Evolutionary conservation across 2,329 filamentous ascomycete genomes (phyloP).

Genomic region (Colletotrichum scovillei): DNA sequence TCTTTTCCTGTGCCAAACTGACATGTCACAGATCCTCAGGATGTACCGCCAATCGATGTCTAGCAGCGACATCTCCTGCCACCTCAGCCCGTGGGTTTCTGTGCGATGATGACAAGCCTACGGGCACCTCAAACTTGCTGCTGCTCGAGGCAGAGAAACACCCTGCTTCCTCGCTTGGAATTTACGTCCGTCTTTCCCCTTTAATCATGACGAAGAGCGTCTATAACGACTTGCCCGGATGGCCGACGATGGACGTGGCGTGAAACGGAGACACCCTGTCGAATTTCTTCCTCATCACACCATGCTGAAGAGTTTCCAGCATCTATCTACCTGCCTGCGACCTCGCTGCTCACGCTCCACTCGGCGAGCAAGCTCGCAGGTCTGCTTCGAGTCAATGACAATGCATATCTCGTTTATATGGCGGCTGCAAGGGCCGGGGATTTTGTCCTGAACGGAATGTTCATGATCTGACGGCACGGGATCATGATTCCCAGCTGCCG

Average conservation of each 20-base stretch:
- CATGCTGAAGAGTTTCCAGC: neutral
- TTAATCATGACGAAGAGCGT: neutral
- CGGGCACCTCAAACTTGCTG: neutral
- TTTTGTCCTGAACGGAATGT: neutral
- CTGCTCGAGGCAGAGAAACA: neutral
- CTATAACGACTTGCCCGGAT: neutral
- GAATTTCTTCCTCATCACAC: neutral
- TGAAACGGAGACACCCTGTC: neutral
- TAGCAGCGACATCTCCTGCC: conserved; percentile 23
- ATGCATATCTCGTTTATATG: neutral
- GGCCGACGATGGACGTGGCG: no score
- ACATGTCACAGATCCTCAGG: neutral
- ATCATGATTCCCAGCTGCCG: neutral
- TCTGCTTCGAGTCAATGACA: neutral
- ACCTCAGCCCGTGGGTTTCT: conserved; percentile 15
- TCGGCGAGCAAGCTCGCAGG: neutral
- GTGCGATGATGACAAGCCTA: conserved; percentile 17
- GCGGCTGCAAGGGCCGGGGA: neutral
- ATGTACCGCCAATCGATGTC: conserved; percentile 22
- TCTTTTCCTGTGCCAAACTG: neutral
- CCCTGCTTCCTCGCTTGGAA: neutral
- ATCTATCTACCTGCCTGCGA: neutral
- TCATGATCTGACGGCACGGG: neutral
- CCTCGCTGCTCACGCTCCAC: neutral
- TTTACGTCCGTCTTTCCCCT: neutral